These are phyloP conservation scores for Draba incana DNA, from an alignment of 345 rosid species.

Conservation along the genomic window DNA sequence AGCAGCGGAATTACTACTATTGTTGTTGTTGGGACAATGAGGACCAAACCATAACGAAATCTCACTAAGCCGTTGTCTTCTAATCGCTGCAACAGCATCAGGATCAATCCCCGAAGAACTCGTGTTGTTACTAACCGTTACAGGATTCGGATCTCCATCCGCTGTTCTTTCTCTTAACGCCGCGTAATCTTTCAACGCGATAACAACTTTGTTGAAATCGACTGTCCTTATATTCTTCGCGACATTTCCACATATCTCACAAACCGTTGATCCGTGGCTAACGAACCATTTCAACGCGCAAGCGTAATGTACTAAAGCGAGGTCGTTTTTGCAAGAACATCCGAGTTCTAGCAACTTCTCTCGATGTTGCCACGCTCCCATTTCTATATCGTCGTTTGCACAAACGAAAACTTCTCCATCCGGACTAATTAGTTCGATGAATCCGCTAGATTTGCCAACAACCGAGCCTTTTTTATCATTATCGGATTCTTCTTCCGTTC, in stretches of 20 bases:
- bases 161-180: slow-evolving; percentile 80
- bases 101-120: slow-evolving; percentile 69
- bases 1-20: slow-evolving; percentile 40
- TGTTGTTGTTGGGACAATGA: slow-evolving; percentile 44
- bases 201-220: slow-evolving; percentile 67
- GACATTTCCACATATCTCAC: slow-evolving; percentile 79
- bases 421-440: slow-evolving; percentile 77
- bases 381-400: slow-evolving; percentile 62
- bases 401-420: slow-evolving; percentile 86
- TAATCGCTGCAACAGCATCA: slow-evolving; percentile 89
- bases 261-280: slow-evolving; percentile 84
- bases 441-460: slow-evolving; percentile 38
- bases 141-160: slow-evolving; percentile 75
- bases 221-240: slow-evolving; percentile 59
- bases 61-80: slow-evolving; percentile 88
- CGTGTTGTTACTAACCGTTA: slow-evolving; percentile 41
- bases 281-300: slow-evolving; percentile 98
- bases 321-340: slow-evolving; percentile 88
- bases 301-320: slow-evolving; percentile 83
- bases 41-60: slow-evolving; percentile 86
- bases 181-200: slow-evolving; percentile 75
- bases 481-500: slow-evolving; percentile 26
- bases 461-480: slow-evolving; percentile 28
- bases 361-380: slow-evolving; percentile 60
- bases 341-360: slow-evolving; percentile 76